phyloP scores from a whole-genome alignment of 129 eudicot species.

The Flaveria ramosissima region DNA sequence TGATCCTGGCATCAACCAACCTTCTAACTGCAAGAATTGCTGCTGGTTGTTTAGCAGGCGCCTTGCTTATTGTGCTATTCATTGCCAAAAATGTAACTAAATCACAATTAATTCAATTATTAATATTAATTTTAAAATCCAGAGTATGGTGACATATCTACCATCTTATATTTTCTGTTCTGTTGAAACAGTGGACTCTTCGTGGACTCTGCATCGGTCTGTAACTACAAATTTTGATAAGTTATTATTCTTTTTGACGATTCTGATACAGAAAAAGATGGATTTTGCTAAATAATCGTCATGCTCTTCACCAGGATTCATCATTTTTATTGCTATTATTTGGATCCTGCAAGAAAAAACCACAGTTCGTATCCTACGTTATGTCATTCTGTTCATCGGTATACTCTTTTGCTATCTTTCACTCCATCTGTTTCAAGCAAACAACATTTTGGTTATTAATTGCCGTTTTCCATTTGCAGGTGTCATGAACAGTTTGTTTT shows the following conservation, averaged over 20 bases:
- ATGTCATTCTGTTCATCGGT: constrained; percentile 91
- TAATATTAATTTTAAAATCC: constrained; percentile 9
- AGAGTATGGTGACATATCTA: neutral
- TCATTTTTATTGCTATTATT: constrained; percentile 66
- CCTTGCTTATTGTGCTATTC: constrained; percentile 81
- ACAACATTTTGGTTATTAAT: constrained; percentile 29
- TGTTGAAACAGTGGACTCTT: constrained; percentile 90
- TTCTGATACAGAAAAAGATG: neutral
- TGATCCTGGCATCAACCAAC: constrained; percentile 83
- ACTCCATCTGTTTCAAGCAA: constrained; percentile 8
- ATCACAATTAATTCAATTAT: neutral
- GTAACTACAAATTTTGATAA: constrained; percentile 34
- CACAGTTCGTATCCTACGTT: constrained; percentile 65
- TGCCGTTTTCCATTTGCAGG: constrained; percentile 56
- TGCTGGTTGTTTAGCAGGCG: constrained; percentile 92
- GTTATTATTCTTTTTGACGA: constrained; percentile 9
- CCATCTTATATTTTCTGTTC: constrained; percentile 31
- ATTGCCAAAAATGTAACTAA: constrained; percentile 84
- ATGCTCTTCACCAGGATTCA: constrained; percentile 64
- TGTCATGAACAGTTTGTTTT: constrained; percentile 98
- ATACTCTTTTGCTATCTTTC: constrained; percentile 31
- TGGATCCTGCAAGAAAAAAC: constrained; percentile 87
- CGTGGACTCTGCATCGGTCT: constrained; percentile 97
- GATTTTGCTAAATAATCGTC: neutral
- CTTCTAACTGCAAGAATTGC: constrained; percentile 83